Percentiles rank a stretch among this genome's conserved stretches.
Evolutionary conservation across 257 asterid genomes (phyloP).

Genomic region (Nicotiana paniculata): DNA sequence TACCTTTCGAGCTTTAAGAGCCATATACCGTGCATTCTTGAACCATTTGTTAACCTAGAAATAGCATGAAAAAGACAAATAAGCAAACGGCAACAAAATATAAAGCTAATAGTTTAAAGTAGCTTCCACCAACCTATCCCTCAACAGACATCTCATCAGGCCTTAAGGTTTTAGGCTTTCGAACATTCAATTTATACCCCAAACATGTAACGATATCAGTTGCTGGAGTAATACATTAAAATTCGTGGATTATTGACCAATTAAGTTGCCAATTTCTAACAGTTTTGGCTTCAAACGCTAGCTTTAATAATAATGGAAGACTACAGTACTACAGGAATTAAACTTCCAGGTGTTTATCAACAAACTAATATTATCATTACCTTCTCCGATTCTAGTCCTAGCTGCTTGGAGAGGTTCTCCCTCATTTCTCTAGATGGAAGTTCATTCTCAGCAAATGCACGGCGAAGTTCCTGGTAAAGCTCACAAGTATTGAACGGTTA

Average conservation of each 20-base stretch:
- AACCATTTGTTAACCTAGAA: slow-evolving; percentile 97
- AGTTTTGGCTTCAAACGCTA: background rate
- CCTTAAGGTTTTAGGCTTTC: background rate
- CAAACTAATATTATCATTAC: slow-evolving; percentile 32
- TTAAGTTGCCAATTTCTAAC: background rate
- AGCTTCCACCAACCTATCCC: background rate
- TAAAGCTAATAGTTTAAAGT: background rate
- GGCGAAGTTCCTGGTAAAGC: slow-evolving; percentile 73
- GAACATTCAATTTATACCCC: background rate
- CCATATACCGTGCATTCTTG: slow-evolving; percentile 92
- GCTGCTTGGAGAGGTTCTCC: slow-evolving; percentile 65
- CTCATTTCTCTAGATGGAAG: slow-evolving; percentile 74
- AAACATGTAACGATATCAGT: too few species aligned
- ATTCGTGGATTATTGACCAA: background rate
- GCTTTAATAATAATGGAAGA: background rate
- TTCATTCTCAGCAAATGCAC: slow-evolving; percentile 81
- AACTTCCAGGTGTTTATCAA: slow-evolving; percentile 4
- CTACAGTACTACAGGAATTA: background rate
- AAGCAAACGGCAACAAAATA: slow-evolving; percentile 7
- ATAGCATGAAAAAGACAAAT: slow-evolving; percentile 12
- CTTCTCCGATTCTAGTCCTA: slow-evolving; percentile 79
- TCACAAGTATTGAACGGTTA: slow-evolving; percentile 18
- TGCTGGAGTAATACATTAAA: too few species aligned
- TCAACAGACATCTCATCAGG: background rate
- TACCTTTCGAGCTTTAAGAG: slow-evolving; percentile 91